phyloP scores from a whole-genome alignment of 176 grass and related monocot genomes.

The Eragrostis curvula region DNA sequence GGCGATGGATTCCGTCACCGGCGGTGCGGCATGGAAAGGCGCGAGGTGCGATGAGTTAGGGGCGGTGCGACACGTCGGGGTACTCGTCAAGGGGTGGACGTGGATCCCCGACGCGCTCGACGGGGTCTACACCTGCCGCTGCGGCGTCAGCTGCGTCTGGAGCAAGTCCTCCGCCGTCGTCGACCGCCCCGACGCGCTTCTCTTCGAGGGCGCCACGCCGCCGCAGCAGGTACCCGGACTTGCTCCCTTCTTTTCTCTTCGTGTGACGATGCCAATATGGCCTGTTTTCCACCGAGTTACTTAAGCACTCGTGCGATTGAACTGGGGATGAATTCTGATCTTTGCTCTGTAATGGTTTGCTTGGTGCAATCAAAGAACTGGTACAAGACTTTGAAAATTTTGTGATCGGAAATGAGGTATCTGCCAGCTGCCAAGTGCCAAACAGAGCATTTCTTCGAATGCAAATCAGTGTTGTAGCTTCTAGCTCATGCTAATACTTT shows the following conservation, averaged over 20 bases:
- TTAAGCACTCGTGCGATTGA: background rate
- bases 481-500: background rate
- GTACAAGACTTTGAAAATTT: background rate
- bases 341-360: background rate
- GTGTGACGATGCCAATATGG: background rate
- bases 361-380: background rate
- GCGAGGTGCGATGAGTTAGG: constrained; percentile 23
- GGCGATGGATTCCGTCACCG: constrained; percentile 1
- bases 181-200: constrained; percentile 74
- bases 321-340: background rate
- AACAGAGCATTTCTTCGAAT: background rate
- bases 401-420: background rate
- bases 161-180: constrained; percentile 71
- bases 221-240: constrained; percentile 54
- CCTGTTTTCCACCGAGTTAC: background rate
- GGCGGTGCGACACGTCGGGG: constrained; percentile 53
- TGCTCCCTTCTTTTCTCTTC: constrained; percentile 11
- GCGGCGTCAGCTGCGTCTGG: constrained; percentile 80
- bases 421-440: background rate
- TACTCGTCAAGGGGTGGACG: constrained; percentile 88
- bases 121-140: constrained; percentile 78
- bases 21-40: constrained; percentile 44
- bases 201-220: constrained; percentile 73
- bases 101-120: constrained; percentile 93
- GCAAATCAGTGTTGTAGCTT: background rate